Evolutionary conservation across 2,329 filamentous ascomycete species (phyloP).

Genomic region (Didymella pomorum): DNA sequence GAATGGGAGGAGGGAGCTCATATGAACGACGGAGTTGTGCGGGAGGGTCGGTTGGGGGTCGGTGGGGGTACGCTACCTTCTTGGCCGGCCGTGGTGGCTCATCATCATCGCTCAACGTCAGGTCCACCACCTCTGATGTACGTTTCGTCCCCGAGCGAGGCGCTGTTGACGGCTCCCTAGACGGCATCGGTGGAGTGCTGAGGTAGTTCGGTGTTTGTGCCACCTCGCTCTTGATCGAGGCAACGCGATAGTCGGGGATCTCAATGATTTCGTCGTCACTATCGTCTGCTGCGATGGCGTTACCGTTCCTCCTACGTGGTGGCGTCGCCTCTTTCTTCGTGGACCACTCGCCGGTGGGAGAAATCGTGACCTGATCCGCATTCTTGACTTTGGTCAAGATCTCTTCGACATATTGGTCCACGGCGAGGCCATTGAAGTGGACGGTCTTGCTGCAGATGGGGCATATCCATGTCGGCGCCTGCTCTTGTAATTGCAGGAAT

Average conservation of each 20-base stretch:
- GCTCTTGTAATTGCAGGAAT: slow-evolving; percentile 92
- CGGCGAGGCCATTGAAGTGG: slow-evolving; percentile 80
- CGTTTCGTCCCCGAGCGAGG: slow-evolving; percentile 53
- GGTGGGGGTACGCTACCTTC: slow-evolving; percentile 50
- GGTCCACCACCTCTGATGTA: slow-evolving; percentile 57
- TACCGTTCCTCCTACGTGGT: slow-evolving; percentile 48
- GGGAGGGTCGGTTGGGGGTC: slow-evolving; percentile 48
- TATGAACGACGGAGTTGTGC: slow-evolving; percentile 41
- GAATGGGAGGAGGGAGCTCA: slow-evolving; percentile 40
- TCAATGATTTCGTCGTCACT: slow-evolving; percentile 58
- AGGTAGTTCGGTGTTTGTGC: slow-evolving; percentile 48
- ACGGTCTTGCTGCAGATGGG: slow-evolving; percentile 89
- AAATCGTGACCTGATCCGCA: slow-evolving; percentile 86
- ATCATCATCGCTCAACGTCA: slow-evolving; percentile 57
- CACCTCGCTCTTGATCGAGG: slow-evolving; percentile 53
- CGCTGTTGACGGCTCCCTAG: slow-evolving; percentile 52
- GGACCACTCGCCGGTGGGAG: slow-evolving; percentile 84
- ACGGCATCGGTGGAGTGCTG: slow-evolving; percentile 57
- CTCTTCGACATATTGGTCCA: slow-evolving; percentile 92
- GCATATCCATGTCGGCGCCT: slow-evolving; percentile 96
- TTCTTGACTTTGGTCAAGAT: slow-evolving; percentile 79
- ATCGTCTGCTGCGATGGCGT: slow-evolving; percentile 51
- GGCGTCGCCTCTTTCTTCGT: slow-evolving; percentile 53
- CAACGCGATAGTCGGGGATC: slow-evolving; percentile 51
- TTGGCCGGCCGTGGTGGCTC: slow-evolving; percentile 51